A percentile compares a stretch with the other conserved stretches of the same genome.
Evolutionary conservation across 2,329 filamentous ascomycete species (phyloP).

Genomic region (Talaromyces sp.): DNA sequence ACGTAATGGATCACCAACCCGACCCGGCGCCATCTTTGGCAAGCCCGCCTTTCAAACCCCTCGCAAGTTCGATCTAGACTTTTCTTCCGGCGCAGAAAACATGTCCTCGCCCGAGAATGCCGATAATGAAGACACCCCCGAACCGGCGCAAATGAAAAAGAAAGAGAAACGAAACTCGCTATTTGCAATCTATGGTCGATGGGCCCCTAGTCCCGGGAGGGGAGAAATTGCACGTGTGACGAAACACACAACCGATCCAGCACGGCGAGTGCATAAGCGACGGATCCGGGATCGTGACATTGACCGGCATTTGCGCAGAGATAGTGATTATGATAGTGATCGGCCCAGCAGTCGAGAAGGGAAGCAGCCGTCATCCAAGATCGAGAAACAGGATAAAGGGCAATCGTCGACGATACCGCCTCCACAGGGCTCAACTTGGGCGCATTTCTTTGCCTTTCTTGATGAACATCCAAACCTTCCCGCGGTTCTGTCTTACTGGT

Average conservation of each 20-base stretch:
- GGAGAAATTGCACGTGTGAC: conserved; percentile 59
- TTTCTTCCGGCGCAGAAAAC: conserved; percentile 44
- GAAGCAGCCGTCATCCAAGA: conserved; percentile 26
- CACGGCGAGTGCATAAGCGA: conserved; percentile 47
- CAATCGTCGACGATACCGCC: conserved; percentile 16
- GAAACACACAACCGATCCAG: conserved; percentile 44
- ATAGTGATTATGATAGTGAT: conserved; percentile 44
- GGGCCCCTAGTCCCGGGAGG: conserved; percentile 54
- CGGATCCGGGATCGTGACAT: conserved; percentile 47
- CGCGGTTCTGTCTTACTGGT: conserved; percentile 62
- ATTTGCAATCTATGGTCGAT: conserved; percentile 42
- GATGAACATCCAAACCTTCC: conserved; percentile 63
- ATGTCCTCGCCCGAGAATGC: conserved; percentile 42
- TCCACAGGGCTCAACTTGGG: conserved; percentile 40
- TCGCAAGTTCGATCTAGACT: conserved; percentile 44
- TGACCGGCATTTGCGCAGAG: conserved; percentile 40
- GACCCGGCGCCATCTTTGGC: conserved; percentile 33
- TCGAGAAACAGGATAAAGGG: neutral
- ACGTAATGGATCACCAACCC: conserved; percentile 27
- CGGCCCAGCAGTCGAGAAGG: conserved; percentile 36
- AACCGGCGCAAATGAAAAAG: conserved; percentile 40
- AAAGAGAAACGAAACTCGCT: conserved; percentile 38
- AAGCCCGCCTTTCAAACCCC: conserved; percentile 49
- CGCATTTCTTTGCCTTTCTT: conserved; percentile 58
- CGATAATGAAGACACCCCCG: conserved; percentile 30